phyloP scores from a whole-genome alignment of 345 rosid genomes.

The Anacardium occidentale region DNA sequence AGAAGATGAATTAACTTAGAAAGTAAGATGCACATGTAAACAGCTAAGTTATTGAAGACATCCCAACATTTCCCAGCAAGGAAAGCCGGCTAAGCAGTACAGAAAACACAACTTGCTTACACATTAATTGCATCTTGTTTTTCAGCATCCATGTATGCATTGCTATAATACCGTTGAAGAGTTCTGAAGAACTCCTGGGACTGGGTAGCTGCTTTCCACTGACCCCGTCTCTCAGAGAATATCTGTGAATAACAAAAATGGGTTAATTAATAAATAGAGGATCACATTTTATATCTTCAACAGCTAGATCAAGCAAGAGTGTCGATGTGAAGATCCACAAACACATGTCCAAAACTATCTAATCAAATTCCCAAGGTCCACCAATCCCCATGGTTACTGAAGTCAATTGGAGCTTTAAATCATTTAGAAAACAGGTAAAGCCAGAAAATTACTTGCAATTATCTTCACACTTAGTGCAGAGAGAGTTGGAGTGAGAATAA shows the following conservation, averaged over 20 bases:
- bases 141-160: constrained; percentile 92
- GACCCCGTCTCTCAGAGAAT: constrained; percentile 90
- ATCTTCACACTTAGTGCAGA: not conserved
- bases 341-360: not conserved
- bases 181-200: constrained; percentile 98
- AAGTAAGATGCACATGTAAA: not conserved
- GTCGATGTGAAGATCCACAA: not conserved
- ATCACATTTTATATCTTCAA: not conserved
- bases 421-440: not conserved
- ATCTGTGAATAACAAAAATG: constrained; percentile 49
- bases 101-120: constrained; percentile 48
- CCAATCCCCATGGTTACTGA: not conserved
- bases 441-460: not conserved
- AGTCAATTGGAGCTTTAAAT: not conserved
- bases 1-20: not conserved
- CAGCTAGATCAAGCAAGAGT: not conserved
- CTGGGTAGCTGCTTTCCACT: constrained; percentile 98
- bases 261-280: constrained; percentile 15
- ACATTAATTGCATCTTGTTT: constrained; percentile 92
- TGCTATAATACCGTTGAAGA: constrained; percentile 91
- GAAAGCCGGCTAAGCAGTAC: constrained; percentile 2
- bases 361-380: not conserved
- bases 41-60: not conserved
- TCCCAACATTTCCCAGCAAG: not conserved
- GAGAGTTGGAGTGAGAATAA: not conserved